Conservation (phyloP, 2,329 filamentous ascomycete genomes). For the Cladophialophora immunda region DNA sequence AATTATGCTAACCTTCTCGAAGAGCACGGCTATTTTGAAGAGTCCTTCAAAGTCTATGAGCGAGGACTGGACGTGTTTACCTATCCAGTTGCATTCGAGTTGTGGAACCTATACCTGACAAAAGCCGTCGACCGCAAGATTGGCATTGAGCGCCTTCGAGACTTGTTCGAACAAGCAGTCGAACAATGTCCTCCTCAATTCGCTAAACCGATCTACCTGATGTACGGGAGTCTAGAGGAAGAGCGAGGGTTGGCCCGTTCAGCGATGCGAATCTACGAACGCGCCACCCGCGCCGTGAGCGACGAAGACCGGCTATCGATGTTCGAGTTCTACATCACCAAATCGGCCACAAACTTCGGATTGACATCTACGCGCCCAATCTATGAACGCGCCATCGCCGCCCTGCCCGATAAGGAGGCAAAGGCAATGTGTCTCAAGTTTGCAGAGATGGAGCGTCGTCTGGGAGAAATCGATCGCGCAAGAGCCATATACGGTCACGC, state of each 20-base stretch:
- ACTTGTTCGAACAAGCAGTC: conserved; percentile 96
- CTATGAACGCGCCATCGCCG: conserved; percentile 93
- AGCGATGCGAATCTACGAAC: conserved; percentile 99
- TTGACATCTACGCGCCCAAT: conserved; percentile 93
- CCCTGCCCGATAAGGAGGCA: conserved; percentile 90
- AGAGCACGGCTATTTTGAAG: conserved; percentile 93
- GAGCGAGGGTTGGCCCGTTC: conserved; percentile 92
- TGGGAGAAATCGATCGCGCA: conserved; percentile 94
- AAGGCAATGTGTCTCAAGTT: conserved; percentile 99
- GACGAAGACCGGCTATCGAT: conserved; percentile 96
- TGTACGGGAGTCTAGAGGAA: conserved; percentile 98
- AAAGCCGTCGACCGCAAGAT: conserved; percentile 98
- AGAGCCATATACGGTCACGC: conserved; percentile 96
- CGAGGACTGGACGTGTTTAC: conserved; percentile 96
- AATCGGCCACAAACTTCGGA: conserved; percentile 97
- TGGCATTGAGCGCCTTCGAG: conserved; percentile 89
- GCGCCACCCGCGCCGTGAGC: conserved; percentile 90
- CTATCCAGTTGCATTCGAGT: conserved; percentile 96
- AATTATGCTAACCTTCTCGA: conserved; percentile 97
- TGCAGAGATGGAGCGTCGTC: conserved; percentile 90
- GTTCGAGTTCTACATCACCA: conserved; percentile 99
- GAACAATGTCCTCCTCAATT: conserved; percentile 96
- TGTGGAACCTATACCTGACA: conserved; percentile 98
- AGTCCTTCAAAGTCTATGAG: conserved; percentile 98
- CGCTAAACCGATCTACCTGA: conserved; percentile 93